Evolutionary conservation across 305 asterid species (phyloP), one percentile per base, ranked within the genome.

Genomic region (Ilex paraguariensis): DNA sequence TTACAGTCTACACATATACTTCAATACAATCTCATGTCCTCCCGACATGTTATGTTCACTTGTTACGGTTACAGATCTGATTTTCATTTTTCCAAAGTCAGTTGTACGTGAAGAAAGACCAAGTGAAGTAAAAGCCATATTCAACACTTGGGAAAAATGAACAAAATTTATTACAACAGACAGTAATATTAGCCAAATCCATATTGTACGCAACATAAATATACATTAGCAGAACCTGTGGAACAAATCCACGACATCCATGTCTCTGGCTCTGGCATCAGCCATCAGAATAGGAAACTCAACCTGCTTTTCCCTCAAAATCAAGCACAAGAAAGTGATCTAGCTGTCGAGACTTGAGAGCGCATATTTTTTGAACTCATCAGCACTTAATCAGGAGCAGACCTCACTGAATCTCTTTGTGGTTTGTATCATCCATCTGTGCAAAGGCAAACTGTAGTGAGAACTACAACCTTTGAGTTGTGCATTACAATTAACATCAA

Each of bases 261-360:
- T 77, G 66, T 91, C 75, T 80, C 74, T 21, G 28, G 28, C 28
- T 21, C 28, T 86, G 14, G 81, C 87, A 80, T 93, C 95, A 73
- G 90, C 77, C 51, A 93, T 61, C 65, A 93, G 71, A 64, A 90
- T 95, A 0, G 97, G 97, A 66, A 93, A 90, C 83, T 93, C 96
- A 51, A 93, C 87, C 99, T 42, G 83, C 90, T 76, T 93, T 93
- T n/a, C 99, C 99, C 79, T 93, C 99, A 75, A 90, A 93, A 86
- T 93, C 96, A 79, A 93, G 84, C 63, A 93, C 95, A 31, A 90
- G 89, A 70, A 93, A 84, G 76, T 80, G 87, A 74, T 93, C 95
- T 4, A 81, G 84, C 61, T 74, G 79, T 71, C 87, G 97, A 21
- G 28, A 21, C 28, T n/a, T n/a, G n/a, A 30, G 72, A 59, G 70